Base-by-base conservation (phyloP, 257 asterid genomes). In the Solanum dulcamara region DNA sequence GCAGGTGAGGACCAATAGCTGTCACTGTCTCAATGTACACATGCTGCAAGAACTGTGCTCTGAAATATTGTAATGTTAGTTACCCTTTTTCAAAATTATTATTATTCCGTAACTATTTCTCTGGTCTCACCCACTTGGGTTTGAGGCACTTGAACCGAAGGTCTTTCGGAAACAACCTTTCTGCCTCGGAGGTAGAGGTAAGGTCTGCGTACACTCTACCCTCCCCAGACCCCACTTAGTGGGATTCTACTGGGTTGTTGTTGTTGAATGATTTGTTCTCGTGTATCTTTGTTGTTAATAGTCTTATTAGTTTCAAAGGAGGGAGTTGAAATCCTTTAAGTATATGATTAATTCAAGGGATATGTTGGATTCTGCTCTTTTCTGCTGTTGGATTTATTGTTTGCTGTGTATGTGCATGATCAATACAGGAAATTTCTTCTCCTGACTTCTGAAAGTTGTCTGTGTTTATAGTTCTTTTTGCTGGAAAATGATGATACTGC, bases 1-100 rank as follows among this genome's bases (percentile, higher is more conserved):
- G 87, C 94, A 94, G 98, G 98, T 94, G 85, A 88, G 37, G 83
- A 28, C 64, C 28, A 28, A 46, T 28, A 79, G 12, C 64, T 46
- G 64, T 28, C 64, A 28, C 83, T 79, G 48, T 79, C 48, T 72
- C 33, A 40, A 42, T 72, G 20, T 48, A 24, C 33, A 17, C 64
- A 5, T 79, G 44, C 40, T 79, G 83, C 62, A 48, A 26, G 60
- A 46, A 79, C 62, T 48, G 83, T 48, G 30, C 42, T 46, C 64
- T 70, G 85, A 62, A 60, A 37, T 37, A 60, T 81, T 81, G 33
- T 70, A 60, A 57, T 85, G 38, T 24, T 62, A 38, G 4, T 22
- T 80, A 8, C 42, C 32, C 80, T 28, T 24, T 42, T 68, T 28
- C 35, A 28, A 79, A 79, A 79, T 79, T 17, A 15, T 46, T 28